phyloP scores from a whole-genome alignment of 768 basidiomycete genomes.

The Agaricus blazei region DNA sequence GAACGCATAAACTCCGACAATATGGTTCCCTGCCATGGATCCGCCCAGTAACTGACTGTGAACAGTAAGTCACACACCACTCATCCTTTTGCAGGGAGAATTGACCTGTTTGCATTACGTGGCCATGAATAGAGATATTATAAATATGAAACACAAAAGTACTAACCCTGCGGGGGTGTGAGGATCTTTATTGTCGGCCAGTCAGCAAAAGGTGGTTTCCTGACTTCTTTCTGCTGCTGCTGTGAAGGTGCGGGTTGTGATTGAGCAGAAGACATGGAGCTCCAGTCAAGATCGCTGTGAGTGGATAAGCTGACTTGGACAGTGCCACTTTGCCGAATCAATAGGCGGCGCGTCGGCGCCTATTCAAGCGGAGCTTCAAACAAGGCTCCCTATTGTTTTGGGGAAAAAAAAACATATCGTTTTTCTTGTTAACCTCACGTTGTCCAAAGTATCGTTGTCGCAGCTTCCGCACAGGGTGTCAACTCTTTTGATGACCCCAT shows the following conservation, averaged over 20 bases:
- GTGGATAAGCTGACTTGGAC: background rate
- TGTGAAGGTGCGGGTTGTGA: constrained; percentile 24
- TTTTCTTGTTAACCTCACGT: constrained; percentile 28
- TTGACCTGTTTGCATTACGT: constrained; percentile 30
- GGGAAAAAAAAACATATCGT: constrained; percentile 15
- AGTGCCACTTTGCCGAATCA: constrained; percentile 3
- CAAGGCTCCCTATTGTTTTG: background rate
- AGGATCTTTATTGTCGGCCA: constrained; percentile 53
- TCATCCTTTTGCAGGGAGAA: constrained; percentile 59
- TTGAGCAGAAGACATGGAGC: constrained; percentile 13
- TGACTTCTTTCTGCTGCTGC: constrained; percentile 25
- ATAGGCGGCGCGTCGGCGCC: background rate
- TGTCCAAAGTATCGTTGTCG: constrained; percentile 82
- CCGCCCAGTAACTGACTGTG: constrained; percentile 52
- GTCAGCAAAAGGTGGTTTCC: constrained; percentile 36
- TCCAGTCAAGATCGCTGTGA: constrained; percentile 4
- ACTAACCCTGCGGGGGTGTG: constrained; percentile 43
- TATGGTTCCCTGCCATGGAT: constrained; percentile 43
- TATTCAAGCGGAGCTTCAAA: constrained; percentile 18
- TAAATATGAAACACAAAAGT: background rate
- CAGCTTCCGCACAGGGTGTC: constrained; percentile 72
- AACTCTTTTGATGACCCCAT: constrained; percentile 27
- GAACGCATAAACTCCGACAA: constrained; percentile 58
- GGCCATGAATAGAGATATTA: constrained; percentile 1
- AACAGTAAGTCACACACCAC: constrained; percentile 59